Evolutionary conservation across 306 rosid species (phyloP), one percentile per base, ranked within the genome.

Genomic region (Myrica gale): DNA sequence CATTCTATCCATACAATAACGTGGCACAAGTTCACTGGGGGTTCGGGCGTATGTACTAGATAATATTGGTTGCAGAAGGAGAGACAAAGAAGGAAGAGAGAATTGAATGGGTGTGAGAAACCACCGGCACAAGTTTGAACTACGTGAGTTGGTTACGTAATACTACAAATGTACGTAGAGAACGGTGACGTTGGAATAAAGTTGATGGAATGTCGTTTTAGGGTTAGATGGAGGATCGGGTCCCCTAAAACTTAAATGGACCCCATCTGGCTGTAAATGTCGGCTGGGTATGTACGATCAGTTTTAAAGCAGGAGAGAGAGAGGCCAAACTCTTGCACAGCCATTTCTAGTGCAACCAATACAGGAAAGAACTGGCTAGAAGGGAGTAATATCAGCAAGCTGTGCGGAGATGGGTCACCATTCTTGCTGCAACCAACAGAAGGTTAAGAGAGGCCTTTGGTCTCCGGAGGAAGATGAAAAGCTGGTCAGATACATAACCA

Each of bases 401-500:
- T 62, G 46, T 19, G 9, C 8, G n/a, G 42, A 72, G 2, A 91
- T 95, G 98, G 97, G 98, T 53, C 98, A 92, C 77, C 98, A 95
- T 81, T 92, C 97, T 65, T 95, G 98, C 89, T 95, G 98, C 86
- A 95, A 95, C 85, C 97, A 95, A 76, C 97, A 92, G 78, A 95
- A 95, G 86, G 98, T 95, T 50, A 95, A 95, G 92, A 87, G 98
- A 87, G 98, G 98, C 4, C 97, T 95, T 62, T 95, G 98, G 98
- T 92, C 97, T 1, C 98, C 98, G 1, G 98, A 95, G 75, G 98
- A 95, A 79, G 98, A 95, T 72, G 98, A 95, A 83, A 95, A 92
- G 83, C 98, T 95, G 75, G 87, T 95, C 67, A 69, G 91, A 84
- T 95, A 92, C 86, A 95, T 95, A 56, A 86, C 96, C 74, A 88